Conservation (phyloP, 2,329 filamentous ascomycete genomes). For the Fusarium domesticum region DNA sequence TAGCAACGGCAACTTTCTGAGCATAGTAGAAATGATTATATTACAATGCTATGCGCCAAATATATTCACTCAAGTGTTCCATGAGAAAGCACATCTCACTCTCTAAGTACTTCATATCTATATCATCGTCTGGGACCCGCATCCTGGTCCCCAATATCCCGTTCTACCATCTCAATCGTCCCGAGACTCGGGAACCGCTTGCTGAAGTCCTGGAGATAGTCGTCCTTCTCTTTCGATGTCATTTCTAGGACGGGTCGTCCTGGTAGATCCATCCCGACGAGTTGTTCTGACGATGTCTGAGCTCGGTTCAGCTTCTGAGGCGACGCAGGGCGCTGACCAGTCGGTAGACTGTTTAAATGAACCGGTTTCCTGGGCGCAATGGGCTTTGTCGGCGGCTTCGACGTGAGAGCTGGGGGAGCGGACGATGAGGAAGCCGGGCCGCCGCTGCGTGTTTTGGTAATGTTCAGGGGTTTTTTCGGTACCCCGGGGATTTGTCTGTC, state of each 20-base stretch:
- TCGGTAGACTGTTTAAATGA: constrained; percentile 57
- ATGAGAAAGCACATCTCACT: constrained; percentile 9
- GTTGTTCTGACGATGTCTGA: constrained; percentile 33
- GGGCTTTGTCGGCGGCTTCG: constrained; percentile 42
- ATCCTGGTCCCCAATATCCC: constrained; percentile 43
- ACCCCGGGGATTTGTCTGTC: constrained; percentile 44
- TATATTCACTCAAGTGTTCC: constrained; percentile 27
- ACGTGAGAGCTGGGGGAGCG: constrained; percentile 22
- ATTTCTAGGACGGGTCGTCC: constrained; percentile 52
- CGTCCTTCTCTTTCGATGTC: constrained; percentile 58
- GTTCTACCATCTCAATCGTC: constrained; percentile 85
- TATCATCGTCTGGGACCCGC: constrained; percentile 32
- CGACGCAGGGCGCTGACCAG: constrained; percentile 41
- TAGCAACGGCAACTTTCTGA: too few species aligned
- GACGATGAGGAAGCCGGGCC: constrained; percentile 17
- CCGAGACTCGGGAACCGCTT: constrained; percentile 84
- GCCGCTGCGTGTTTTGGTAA: constrained; percentile 27
- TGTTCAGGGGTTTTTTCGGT: constrained; percentile 50
- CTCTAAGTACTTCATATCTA: constrained; percentile 4
- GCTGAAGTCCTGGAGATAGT: constrained; percentile 69
- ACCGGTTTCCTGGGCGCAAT: constrained; percentile 59
- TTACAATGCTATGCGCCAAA: constrained; percentile 22
- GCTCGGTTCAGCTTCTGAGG: constrained; percentile 42
- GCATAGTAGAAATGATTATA: too few species aligned
- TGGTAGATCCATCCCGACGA: constrained; percentile 46